Conservation (phyloP, 495 filamentous ascomycete genomes). For the Friedmanniomyces endolithicus region DNA sequence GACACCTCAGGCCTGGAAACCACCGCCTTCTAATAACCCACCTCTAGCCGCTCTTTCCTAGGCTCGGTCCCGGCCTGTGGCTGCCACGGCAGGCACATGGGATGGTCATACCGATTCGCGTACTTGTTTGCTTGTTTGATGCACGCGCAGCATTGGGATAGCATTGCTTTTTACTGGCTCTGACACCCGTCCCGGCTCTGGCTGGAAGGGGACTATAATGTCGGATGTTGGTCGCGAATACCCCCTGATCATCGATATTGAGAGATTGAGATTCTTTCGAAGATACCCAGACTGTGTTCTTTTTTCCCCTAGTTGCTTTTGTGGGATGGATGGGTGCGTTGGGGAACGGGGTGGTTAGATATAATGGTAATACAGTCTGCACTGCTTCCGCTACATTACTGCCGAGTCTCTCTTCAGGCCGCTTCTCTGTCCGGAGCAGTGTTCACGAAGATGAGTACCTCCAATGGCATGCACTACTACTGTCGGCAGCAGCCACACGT, state of each 20-base stretch:
- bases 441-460: not conserved
- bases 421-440: no score
- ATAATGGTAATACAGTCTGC: not conserved
- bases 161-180: constrained; percentile 7
- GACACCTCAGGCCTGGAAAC: no score
- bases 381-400: not conserved
- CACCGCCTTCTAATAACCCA: not conserved
- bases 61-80: not conserved
- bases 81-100: no score
- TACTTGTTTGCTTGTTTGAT: not conserved
- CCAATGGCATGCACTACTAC: no score
- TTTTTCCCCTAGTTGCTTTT: not conserved
- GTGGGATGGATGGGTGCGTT: not conserved
- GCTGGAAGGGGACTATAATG: not conserved
- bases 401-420: not conserved
- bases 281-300: constrained; percentile 12
- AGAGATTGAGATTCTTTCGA: constrained; percentile 16
- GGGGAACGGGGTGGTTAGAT: not conserved
- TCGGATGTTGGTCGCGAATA: constrained; percentile 12
- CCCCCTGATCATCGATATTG: constrained; percentile 2
- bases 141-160: constrained; percentile 3
- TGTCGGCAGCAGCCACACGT: no score
- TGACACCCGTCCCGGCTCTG: no score
- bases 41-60: not conserved
- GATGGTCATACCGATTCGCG: no score